Evolutionary conservation across 2,329 filamentous ascomycete species (phyloP).

Genomic region (Fusarium citri): DNA sequence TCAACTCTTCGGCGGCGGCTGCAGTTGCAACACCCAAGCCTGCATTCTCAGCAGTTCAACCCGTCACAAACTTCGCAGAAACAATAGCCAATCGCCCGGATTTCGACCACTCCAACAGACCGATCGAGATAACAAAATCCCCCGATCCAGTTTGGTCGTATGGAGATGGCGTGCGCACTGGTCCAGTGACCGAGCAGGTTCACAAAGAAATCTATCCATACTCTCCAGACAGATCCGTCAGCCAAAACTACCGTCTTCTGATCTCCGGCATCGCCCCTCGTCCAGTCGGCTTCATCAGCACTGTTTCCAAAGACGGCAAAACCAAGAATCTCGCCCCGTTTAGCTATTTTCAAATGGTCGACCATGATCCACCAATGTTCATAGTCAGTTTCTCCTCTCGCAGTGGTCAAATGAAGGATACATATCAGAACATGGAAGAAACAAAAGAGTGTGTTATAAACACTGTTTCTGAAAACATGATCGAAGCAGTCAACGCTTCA

Average conservation of each 20-base stretch:
- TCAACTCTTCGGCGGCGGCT: conserved; percentile 27
- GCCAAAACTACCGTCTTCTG: conserved; percentile 86
- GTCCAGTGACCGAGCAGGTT: conserved; percentile 22
- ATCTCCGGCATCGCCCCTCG: conserved; percentile 83
- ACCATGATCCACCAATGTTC: conserved; percentile 89
- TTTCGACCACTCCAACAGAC: conserved; percentile 40
- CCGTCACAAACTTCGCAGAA: conserved; percentile 39
- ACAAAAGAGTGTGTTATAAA: conserved; percentile 84
- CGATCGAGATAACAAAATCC: conserved; percentile 46
- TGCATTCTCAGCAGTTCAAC: conserved; percentile 43
- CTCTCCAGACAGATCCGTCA: conserved; percentile 72
- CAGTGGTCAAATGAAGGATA: conserved; percentile 75
- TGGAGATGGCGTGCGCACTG: conserved; percentile 51
- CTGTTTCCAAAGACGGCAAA: conserved; percentile 66
- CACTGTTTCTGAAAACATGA: conserved; percentile 83
- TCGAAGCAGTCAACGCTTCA: conserved; percentile 87
- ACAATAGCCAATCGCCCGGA: conserved; percentile 39
- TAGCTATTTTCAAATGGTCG: conserved; percentile 85
- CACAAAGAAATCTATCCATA: conserved; percentile 85
- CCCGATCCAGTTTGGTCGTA: conserved; percentile 62
- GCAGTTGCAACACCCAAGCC: conserved; percentile 10
- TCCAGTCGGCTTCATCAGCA: conserved; percentile 74
- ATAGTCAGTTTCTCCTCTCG: conserved; percentile 64
- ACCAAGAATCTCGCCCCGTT: conserved; percentile 84
- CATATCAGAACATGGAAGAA: conserved; percentile 77